Evolutionary conservation across 2,329 filamentous ascomycete species (phyloP), one percentile per base, ranked within the genome.

Genomic region (Pochonia chlamydosporia): DNA sequence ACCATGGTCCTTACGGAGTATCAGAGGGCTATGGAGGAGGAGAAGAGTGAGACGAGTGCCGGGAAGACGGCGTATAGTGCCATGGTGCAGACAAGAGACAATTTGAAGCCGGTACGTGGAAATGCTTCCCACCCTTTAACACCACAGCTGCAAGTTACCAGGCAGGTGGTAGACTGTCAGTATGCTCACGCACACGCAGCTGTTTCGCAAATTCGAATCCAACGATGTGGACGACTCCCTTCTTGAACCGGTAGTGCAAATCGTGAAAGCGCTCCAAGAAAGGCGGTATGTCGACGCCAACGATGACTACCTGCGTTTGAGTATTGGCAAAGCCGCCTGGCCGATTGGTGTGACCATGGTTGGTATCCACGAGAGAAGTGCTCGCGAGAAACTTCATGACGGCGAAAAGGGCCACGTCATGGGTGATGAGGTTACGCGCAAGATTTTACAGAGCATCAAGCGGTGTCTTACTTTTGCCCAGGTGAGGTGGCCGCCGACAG

Each of bases 291-390:
- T 99, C 40, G 88, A 96, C 68, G 93, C 93, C 28, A 97, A 97
- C 63, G 89, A 99, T 64, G 91, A 89, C 0, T 99, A 99, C 66
- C 73, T 99, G 51, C 79, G 89, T 45, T 74, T 99, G 46, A 95
- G 89, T 64, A 99, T 99, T 61, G 90, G 90, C 54, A 96, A 96
- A 71, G 91, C 90, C 56, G 93, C 93, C 14, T 99, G 93, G 93
- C 93, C 93, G 21, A 99, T 99, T 61, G 93, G 93, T 69, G 93
- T 99, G 33, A 99, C 93, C 65, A 99, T 97, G 93, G 93, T 99
- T 61, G 93, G 93, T 75, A 99, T 99, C 59, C 93, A 99, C 79
- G 93, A 97, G 74, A 83, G 93, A 62, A 93, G 87, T 56, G 92
- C 93, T 18, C 81, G 93, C 53, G 93, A 99, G 70, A 99, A 99